Evolutionary conservation across 1,284 basidiomycete species (phyloP), one percentile per base, ranked within the genome.

Genomic region (Gomphus sp.): DNA sequence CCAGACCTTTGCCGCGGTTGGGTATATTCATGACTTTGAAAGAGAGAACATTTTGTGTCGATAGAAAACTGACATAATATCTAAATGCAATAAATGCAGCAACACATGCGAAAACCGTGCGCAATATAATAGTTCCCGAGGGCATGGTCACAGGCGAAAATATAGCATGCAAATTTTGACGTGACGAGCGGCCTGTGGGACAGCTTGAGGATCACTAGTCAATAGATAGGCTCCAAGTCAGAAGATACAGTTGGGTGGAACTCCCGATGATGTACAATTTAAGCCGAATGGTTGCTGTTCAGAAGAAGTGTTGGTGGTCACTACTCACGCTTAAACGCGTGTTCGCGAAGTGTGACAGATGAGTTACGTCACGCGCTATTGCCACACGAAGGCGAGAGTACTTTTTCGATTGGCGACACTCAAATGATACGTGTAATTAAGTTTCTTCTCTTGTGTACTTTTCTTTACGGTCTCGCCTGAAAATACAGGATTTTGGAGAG

Each of bases 401-500:
- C 80, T 0, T 91, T 88, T 93, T 92, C n/a, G n/a, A n/a, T n/a
- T n/a, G n/a, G n/a, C n/a, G n/a, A n/a, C n/a, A n/a, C n/a, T n/a
- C n/a, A n/a, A n/a, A n/a, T n/a, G n/a, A n/a, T n/a, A n/a, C n/a
- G n/a, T n/a, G n/a, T n/a, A n/a, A n/a, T n/a, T n/a, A n/a, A n/a
- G n/a, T n/a, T n/a, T n/a, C n/a, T n/a, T n/a, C n/a, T n/a, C n/a
- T n/a, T n/a, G n/a, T n/a, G n/a, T n/a, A n/a, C n/a, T n/a, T n/a
- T 16, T 45, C 41, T 16, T 36, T 28, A 12, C 43, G 48, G 43
- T 44, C 60, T 62, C 37, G 55, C 39, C 9, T 37, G 16, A 56
- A 43, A 39, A 56, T 25, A 7, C 65, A 97, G 94, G 87, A 86
- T n/a, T 93, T 97, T 66, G 94, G 96, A 67, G 87, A 91, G 61